phyloP scores from a whole-genome alignment of 768 basidiomycete species.

The Lactarius deliciosus region DNA sequence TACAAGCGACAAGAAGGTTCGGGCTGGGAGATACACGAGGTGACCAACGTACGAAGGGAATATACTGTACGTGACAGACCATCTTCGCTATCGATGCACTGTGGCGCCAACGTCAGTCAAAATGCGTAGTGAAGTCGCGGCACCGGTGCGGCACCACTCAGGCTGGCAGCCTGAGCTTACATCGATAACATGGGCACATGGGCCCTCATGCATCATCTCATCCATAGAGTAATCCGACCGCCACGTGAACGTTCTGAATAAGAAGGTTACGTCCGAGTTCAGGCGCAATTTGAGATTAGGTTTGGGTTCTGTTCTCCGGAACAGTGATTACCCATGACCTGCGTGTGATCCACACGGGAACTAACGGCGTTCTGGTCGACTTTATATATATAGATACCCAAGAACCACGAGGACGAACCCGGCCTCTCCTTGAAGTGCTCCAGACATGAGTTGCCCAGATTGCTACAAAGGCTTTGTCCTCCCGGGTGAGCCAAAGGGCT shows the following conservation, averaged over 20 bases:
- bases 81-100: neutral
- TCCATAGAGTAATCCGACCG: conserved; percentile 27
- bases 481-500: conserved; percentile 47
- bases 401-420: neutral
- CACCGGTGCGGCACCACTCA: too few relatives aligned
- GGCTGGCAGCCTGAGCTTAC: too few relatives aligned
- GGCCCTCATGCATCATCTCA: neutral
- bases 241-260: conserved; percentile 31
- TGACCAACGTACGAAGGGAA: neutral
- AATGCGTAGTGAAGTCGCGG: neutral
- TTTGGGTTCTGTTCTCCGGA: too few relatives aligned
- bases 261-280: neutral
- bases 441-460: conserved; percentile 32
- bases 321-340: too few relatives aligned
- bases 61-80: too few relatives aligned
- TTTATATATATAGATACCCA: neutral
- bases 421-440: neutral
- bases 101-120: neutral
- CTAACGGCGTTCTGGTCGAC: neutral
- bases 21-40: neutral
- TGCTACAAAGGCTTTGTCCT: conserved; percentile 47
- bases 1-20: conserved; percentile 51
- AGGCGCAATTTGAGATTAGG: neutral
- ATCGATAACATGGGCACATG: conserved; percentile 15
- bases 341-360: neutral